Evolutionary conservation across 768 basidiomycete species (phyloP).

Genomic region (Russula brevipes): DNA sequence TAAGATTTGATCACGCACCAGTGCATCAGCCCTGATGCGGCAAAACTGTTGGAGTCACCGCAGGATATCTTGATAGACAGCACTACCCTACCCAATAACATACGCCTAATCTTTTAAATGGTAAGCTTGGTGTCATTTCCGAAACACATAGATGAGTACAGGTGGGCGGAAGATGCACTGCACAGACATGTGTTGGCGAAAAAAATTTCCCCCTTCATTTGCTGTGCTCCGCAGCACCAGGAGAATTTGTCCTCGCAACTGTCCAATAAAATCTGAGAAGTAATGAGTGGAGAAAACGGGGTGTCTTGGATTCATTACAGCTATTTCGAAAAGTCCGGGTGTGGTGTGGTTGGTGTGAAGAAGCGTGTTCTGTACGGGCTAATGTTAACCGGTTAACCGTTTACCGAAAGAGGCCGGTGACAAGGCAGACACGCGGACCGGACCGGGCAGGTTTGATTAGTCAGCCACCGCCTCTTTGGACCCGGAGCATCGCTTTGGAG

Average conservation of each 20-base stretch:
- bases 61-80: neutral
- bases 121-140: neutral
- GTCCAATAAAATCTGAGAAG: too few relatives aligned
- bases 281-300: too few relatives aligned
- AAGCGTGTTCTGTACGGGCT: neutral
- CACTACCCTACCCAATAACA: neutral
- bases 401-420: too few relatives aligned
- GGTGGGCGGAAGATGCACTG: neutral
- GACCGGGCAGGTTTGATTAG: neutral
- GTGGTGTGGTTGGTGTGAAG: neutral
- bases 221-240: neutral
- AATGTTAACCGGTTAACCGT: neutral
- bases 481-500: neutral
- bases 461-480: constrained; percentile 4
- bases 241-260: neutral
- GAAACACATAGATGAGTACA: neutral
- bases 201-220: neutral
- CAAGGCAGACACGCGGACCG: neutral
- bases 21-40: neutral
- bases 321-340: too few relatives aligned
- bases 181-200: neutral
- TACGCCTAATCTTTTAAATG: neutral
- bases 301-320: too few relatives aligned
- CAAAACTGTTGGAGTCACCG: neutral
- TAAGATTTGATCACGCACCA: neutral